Percentiles rank a stretch among this genome's conserved stretches.
These are phyloP conservation scores for Cephalotrichum gorgonifer DNA, from an alignment of 2,329 filamentous ascomycete species.

Conservation along the genomic window DNA sequence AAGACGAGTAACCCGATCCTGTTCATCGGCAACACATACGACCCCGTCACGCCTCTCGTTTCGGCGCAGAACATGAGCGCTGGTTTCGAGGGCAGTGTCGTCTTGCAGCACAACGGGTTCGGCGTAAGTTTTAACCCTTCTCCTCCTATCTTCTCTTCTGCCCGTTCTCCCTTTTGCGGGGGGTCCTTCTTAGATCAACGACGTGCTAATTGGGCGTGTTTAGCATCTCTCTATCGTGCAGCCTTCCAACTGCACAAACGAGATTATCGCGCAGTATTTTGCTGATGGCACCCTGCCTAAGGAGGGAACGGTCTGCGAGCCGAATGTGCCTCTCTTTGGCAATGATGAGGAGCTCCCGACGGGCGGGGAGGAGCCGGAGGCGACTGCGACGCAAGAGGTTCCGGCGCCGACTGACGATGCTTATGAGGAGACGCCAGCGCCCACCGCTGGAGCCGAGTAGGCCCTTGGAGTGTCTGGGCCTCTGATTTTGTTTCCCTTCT, in stretches of 20 bases:
- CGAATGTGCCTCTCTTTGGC: background rate
- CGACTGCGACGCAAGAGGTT: too few relatives aligned
- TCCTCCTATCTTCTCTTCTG: too few relatives aligned
- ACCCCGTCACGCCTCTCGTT: slow-evolving; percentile 36
- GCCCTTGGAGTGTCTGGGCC: too few relatives aligned
- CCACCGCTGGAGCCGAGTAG: too few relatives aligned
- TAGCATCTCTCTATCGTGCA: background rate
- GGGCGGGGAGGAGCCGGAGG: too few relatives aligned
- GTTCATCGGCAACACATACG: slow-evolving; percentile 31
- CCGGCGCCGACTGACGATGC: too few relatives aligned
- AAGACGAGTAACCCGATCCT: slow-evolving; percentile 32
- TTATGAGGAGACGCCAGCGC: too few relatives aligned
- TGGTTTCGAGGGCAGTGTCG: slow-evolving; percentile 31
- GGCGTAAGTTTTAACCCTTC: slow-evolving; percentile 26
- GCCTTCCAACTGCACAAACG: slow-evolving; percentile 2
- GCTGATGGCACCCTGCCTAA: background rate
- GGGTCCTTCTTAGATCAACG: background rate
- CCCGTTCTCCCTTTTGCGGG: too few relatives aligned
- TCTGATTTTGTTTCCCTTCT: too few relatives aligned
- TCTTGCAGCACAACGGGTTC: slow-evolving; percentile 38
- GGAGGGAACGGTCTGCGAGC: slow-evolving; percentile 2
- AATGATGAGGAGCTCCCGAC: too few relatives aligned
- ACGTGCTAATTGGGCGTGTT: background rate
- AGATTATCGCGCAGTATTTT: slow-evolving; percentile 1
- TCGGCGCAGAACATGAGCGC: slow-evolving; percentile 33